phyloP scores from a whole-genome alignment of 2,329 filamentous ascomycete species.

The Fusarium secorum region DNA sequence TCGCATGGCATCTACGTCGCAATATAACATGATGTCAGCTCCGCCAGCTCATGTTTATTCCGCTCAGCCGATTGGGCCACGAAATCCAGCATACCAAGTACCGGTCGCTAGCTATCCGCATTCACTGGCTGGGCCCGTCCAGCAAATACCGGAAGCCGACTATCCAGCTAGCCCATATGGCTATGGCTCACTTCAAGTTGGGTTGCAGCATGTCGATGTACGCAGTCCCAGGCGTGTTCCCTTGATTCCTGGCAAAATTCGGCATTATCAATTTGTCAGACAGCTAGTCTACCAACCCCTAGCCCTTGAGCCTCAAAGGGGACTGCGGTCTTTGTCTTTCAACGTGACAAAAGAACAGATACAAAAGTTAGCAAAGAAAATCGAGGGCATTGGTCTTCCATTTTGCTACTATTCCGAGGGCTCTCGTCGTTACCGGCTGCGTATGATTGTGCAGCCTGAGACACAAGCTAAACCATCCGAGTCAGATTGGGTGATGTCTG shows the following conservation, averaged over 20 bases:
- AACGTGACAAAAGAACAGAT: constrained; percentile 50
- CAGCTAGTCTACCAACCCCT: constrained; percentile 59
- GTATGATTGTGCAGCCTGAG: constrained; percentile 60
- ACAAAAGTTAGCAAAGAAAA: constrained; percentile 47
- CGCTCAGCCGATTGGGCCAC: neutral
- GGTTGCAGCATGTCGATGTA: constrained; percentile 57
- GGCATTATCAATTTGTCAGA: constrained; percentile 66
- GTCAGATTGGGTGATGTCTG: constrained; percentile 67
- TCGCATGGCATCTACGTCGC: neutral
- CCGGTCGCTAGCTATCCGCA: neutral
- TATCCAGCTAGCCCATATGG: constrained; percentile 54
- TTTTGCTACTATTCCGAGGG: constrained; percentile 56
- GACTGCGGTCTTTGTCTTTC: constrained; percentile 58
- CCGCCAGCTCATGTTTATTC: constrained; percentile 2
- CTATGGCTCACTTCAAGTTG: constrained; percentile 50
- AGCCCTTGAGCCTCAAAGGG: constrained; percentile 46
- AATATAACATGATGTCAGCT: neutral
- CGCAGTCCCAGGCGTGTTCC: constrained; percentile 59
- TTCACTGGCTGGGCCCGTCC: neutral
- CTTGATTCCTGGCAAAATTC: constrained; percentile 37
- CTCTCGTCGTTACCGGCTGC: constrained; percentile 71
- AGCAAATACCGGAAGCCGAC: constrained; percentile 43
- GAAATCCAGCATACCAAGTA: neutral
- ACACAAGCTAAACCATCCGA: constrained; percentile 47
- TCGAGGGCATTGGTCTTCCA: constrained; percentile 44